A percentile compares a stretch with the other conserved stretches of the same genome.
These are phyloP conservation scores for Pseudogymnoascus sp. DNA, from an alignment of 2,329 filamentous ascomycete genomes.

Conservation along the genomic window DNA sequence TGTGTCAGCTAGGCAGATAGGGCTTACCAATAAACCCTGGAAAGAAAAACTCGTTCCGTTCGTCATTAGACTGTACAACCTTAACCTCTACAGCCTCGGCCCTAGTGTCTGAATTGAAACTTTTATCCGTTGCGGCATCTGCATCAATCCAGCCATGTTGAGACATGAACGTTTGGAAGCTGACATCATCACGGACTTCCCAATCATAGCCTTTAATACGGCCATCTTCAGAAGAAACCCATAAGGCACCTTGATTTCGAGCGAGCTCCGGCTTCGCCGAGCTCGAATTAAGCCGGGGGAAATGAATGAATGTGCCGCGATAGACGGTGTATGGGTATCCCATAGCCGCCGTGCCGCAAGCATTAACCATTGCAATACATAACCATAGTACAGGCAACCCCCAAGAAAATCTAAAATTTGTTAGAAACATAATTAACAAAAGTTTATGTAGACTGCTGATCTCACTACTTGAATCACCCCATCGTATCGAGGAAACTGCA, in stretches of 20 bases:
- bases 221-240: not conserved
- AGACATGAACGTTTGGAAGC: not conserved
- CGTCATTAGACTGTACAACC: not conserved
- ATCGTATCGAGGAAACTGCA: not conserved
- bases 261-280: not conserved
- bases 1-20: too few relatives aligned
- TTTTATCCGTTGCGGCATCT: not conserved
- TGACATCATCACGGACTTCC: not conserved
- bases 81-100: not conserved
- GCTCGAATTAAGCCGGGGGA: not conserved
- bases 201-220: not conserved
- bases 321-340: not conserved
- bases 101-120: not conserved
- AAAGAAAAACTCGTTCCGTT: constrained; percentile 60
- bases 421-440: not conserved
- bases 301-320: constrained; percentile 4
- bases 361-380: not conserved
- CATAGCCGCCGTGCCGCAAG: not conserved
- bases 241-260: constrained; percentile 4
- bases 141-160: not conserved
- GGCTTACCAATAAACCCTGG: constrained; percentile 67
- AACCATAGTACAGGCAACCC: not conserved
- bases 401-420: not conserved
- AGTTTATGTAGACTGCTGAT: not conserved
- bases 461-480: not conserved